Percentiles rank a stretch among this genome's conserved stretches.
phyloP scores from a whole-genome alignment of 2,329 filamentous ascomycete species.

The Colletotrichum tropicicola region DNA sequence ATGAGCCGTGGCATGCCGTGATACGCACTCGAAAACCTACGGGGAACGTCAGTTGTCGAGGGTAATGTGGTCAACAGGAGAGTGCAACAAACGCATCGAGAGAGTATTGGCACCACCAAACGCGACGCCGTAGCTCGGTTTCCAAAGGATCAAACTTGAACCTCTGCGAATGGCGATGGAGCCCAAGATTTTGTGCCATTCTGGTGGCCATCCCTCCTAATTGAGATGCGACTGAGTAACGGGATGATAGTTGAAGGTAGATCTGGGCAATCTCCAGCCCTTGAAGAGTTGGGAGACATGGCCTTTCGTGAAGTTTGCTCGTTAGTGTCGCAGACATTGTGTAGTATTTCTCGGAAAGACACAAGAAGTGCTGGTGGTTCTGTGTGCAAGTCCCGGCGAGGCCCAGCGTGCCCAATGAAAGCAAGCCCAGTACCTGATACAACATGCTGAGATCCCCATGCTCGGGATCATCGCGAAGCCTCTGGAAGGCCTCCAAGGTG shows the following conservation, averaged over 20 bases:
- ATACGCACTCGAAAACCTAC: conserved; percentile 36
- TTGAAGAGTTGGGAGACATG: conserved; percentile 33
- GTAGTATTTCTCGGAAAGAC: conserved; percentile 34
- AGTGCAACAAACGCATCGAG: conserved; percentile 33
- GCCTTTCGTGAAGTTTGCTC: conserved; percentile 28
- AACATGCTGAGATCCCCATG: conserved; percentile 8
- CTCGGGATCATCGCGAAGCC: neutral
- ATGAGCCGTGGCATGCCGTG: conserved; percentile 38
- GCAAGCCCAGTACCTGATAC: conserved; percentile 31
- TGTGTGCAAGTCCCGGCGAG: conserved; percentile 13
- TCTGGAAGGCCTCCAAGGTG: conserved; percentile 19
- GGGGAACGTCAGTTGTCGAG: neutral
- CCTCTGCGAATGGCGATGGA: conserved; percentile 36
- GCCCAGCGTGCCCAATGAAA: conserved; percentile 34
- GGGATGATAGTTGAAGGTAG: conserved; percentile 35
- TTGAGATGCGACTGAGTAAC: conserved; percentile 34
- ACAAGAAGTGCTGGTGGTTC: conserved; percentile 34
- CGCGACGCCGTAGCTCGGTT: conserved; percentile 34
- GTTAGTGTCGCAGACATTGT: conserved; percentile 26
- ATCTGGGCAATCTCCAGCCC: conserved; percentile 35
- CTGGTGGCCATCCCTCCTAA: conserved; percentile 35
- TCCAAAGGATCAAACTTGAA: conserved; percentile 38
- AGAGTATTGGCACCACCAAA: conserved; percentile 39
- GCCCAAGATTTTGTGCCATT: conserved; percentile 35
- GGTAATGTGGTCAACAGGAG: neutral